Conservation (phyloP, 495 filamentous ascomycete genomes). For the Penicillium turbatum region DNA sequence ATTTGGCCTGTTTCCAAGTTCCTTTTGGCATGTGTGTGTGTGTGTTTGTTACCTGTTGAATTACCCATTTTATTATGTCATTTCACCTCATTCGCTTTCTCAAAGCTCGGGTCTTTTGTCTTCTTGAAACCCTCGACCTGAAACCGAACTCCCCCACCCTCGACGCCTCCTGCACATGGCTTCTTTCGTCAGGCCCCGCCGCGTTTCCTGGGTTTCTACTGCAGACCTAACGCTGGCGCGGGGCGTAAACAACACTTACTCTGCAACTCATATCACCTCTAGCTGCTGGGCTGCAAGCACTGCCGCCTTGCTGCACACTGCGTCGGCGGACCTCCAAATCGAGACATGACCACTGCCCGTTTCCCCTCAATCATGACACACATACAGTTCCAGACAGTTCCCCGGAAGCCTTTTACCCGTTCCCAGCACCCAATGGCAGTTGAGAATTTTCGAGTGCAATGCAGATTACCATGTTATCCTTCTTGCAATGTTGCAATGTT, state of each 20-base stretch:
- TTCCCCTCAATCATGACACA: conserved; percentile 3
- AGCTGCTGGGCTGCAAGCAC: not conserved
- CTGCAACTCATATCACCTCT: conserved; percentile 2
- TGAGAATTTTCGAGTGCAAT: not conserved
- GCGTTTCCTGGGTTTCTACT: conserved; percentile 1
- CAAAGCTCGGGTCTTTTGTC: conserved; percentile 5
- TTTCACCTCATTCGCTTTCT: not conserved
- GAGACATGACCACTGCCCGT: not conserved
- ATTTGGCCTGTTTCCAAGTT: not conserved
- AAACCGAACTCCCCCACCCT: conserved; percentile 7
- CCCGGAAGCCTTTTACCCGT: not conserved
- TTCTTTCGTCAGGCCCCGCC: conserved; percentile 9
- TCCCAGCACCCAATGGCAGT: not conserved
- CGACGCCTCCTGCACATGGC: conserved; percentile 10
- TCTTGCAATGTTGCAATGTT: not conserved
- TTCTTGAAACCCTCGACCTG: not conserved
- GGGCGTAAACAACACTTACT: not conserved
- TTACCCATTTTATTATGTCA: not conserved
- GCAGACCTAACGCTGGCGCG: not conserved
- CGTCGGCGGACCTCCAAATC: not conserved
- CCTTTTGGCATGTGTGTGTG: not conserved
- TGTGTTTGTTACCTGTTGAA: not conserved
- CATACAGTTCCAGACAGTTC: conserved; percentile 1
- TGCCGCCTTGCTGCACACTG: conserved; percentile 1
- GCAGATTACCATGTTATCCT: not conserved